Evolutionary conservation across 2,329 filamentous ascomycete genomes (phyloP), one percentile per base, ranked within the genome.

Genomic region (Penicillium sp.): DNA sequence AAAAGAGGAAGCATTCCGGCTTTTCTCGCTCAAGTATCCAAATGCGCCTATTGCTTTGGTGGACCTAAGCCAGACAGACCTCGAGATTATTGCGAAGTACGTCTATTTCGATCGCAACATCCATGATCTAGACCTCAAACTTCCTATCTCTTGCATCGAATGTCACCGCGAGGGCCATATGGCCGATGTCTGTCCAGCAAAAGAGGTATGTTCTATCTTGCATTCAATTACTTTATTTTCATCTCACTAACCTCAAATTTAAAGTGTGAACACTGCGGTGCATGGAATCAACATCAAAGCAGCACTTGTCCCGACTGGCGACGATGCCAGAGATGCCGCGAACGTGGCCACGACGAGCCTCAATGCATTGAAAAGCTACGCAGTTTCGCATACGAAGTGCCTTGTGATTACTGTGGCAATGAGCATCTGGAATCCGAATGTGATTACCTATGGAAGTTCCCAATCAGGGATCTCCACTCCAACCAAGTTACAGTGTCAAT

Each of bases 371-470:
- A 88, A 61, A 84, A 85, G 59, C 77, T 89, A 17, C 81, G 80
- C 60, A 79, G 79, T 17, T 84, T 87, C 55, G 79, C 80, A 27
- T 56, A 62, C n/a, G 74, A 78, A 23, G 75, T 82, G 47, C 80
- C 81, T 3, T 91, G 89, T 69, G 83, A 84, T 12, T 76, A 86
- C 35, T 91, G 89, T 71, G 75, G 75, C 40, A 80, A 80, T 7
- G 77, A 81, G 9, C 89, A 91, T 65, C 64, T 80, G 9, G 88
- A 90, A 67, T 69, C 77, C 13, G 73, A 81, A 2, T 91, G 89
- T 69, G 80, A 82, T 53, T 76, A 80, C 48, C 74, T 87, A 25
- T 90, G 86, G 86, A 75, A 76, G 57, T 66, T 75, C 13, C 73
- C 73, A 10, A 66, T 54, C 25, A 63, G 62, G 37, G 66, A 67